Evolutionary conservation across 148 eudicot genomes (phyloP).

Genomic region (Mesembryanthemum crystallinum): DNA sequence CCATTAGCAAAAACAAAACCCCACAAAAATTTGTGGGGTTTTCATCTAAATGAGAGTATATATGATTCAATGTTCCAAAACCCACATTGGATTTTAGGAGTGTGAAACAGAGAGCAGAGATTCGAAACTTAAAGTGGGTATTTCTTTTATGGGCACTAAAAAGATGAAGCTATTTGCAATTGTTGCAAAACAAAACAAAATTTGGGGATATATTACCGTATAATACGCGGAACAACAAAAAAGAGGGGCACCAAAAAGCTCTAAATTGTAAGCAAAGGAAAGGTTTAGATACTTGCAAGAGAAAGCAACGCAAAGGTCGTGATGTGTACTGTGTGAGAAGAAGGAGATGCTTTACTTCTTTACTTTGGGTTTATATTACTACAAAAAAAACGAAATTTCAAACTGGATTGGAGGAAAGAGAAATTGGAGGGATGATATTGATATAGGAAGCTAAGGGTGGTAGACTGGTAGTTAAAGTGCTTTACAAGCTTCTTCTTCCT

Average conservation of each 20-base stretch:
- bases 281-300: slow-evolving; percentile 62
- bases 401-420: slow-evolving; percentile 13
- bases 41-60: slow-evolving; percentile 12
- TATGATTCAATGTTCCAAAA: slow-evolving; percentile 23
- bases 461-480: slow-evolving; percentile 26
- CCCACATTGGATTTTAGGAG: slow-evolving; percentile 18
- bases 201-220: slow-evolving; percentile 8
- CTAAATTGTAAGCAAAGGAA: slow-evolving; percentile 80
- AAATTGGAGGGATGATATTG: slow-evolving; percentile 11
- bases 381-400: slow-evolving; percentile 5
- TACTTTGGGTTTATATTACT: slow-evolving; percentile 27
- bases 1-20: neutral
- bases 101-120: slow-evolving; percentile 36
- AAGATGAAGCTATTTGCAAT: neutral
- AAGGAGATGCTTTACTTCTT: slow-evolving; percentile 65
- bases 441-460: neutral
- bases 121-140: slow-evolving; percentile 41
- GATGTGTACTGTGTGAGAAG: slow-evolving; percentile 28
- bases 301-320: slow-evolving; percentile 47
- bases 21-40: slow-evolving; percentile 13
- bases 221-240: slow-evolving; percentile 10
- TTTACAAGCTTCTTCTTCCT: slow-evolving; percentile 43
- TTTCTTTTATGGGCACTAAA: slow-evolving; percentile 13
- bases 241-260: slow-evolving; percentile 35
- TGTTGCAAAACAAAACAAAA: slow-evolving; percentile 17